Evolutionary conservation across 441 rosid genomes (phyloP).

Genomic region (Geranium incanum): DNA sequence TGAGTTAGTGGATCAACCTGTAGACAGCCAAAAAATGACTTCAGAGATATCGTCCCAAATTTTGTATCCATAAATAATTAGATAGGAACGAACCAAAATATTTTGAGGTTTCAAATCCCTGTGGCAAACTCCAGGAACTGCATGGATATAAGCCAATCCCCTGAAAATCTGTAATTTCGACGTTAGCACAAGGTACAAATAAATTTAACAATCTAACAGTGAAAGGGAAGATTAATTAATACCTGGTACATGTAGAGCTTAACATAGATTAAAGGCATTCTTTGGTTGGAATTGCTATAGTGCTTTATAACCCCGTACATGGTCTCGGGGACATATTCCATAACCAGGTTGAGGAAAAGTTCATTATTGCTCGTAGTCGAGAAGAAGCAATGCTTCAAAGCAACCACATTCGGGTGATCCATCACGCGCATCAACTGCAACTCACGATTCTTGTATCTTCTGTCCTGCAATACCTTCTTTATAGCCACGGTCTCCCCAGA

Average conservation of each 20-base stretch:
- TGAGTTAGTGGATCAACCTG: constrained; percentile 98
- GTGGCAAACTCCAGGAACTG: constrained; percentile 88
- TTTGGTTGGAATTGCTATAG: constrained; percentile 64
- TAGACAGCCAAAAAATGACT: constrained; percentile 14
- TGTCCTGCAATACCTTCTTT: constrained; percentile 90
- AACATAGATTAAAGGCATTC: constrained; percentile 83
- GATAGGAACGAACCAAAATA: constrained; percentile 54
- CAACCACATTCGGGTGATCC: constrained; percentile 91
- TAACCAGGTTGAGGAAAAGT: constrained; percentile 86
- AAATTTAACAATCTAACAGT: neutral
- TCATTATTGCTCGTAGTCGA: constrained; percentile 85
- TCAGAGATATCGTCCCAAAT: neutral
- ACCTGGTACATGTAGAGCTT: constrained; percentile 95
- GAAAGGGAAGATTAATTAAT: neutral
- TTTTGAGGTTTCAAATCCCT: constrained; percentile 98
- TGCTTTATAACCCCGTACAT: constrained; percentile 81
- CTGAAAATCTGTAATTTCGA: constrained; percentile 54
- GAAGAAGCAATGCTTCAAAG: constrained; percentile 94
- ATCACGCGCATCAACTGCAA: constrained; percentile 87
- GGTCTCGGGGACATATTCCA: constrained; percentile 96
- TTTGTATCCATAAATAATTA: neutral
- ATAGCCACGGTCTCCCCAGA: constrained; percentile 93
- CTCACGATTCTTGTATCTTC: constrained; percentile 89
- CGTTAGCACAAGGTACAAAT: neutral
- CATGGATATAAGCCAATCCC: constrained; percentile 85